Conservation (phyloP, 108 stramenopile species). For the Parietichytrium sp. region DNA sequence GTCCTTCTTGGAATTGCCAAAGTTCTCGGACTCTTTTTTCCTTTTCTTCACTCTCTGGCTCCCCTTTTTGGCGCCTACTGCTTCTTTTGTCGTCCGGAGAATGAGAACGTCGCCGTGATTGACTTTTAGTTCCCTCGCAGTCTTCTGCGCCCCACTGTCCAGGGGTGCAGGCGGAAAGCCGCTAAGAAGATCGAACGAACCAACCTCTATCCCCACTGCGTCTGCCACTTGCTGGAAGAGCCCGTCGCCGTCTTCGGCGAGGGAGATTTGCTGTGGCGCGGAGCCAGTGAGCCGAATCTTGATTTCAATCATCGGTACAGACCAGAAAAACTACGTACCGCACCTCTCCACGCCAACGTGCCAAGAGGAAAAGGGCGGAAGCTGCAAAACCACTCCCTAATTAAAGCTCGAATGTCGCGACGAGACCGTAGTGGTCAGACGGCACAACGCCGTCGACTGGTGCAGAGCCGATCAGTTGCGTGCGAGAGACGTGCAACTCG, state of each 20-base stretch:
- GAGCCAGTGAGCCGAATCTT: background rate
- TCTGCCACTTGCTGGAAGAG: background rate
- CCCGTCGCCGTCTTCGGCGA: constrained; percentile 19
- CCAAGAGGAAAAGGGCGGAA: no score
- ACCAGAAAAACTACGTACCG: no score
- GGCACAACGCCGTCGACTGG: no score
- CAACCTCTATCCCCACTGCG: background rate
- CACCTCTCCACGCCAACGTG: no score
- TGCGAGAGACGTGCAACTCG: no score
- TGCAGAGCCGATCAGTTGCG: no score
- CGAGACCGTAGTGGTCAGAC: no score
- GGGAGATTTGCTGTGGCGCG: background rate
- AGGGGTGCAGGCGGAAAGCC: background rate
- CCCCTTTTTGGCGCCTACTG: background rate
- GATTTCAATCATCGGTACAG: background rate
- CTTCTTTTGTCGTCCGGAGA: background rate
- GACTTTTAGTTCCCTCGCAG: background rate
- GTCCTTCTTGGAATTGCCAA: background rate
- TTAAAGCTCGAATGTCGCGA: no score
- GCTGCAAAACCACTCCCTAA: no score
- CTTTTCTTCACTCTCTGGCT: background rate
- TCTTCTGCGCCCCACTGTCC: background rate
- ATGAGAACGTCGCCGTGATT: background rate
- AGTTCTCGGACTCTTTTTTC: background rate
- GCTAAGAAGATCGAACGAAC: background rate